Base-by-base conservation (phyloP, 768 basidiomycete species). In the Podaxis sp. region DNA sequence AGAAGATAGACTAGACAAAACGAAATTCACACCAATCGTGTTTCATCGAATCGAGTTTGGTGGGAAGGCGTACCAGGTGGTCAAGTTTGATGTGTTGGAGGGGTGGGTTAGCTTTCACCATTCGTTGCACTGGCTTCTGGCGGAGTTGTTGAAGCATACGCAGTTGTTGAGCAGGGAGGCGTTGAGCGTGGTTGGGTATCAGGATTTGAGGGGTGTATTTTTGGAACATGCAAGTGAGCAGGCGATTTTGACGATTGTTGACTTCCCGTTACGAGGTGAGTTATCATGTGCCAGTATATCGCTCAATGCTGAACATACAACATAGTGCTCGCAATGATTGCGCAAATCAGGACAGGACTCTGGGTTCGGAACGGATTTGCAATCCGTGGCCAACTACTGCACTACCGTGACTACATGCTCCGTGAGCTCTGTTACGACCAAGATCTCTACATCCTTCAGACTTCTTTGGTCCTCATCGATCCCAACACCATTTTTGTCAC, bases 351-450 rank as follows among this genome's bases (percentile, higher is more conserved):
- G 25, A 90, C 93, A 0, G 95, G 95, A 0, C 81, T 98, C 3
- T 99, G 97, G 97, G 95, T 97, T 6, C 90, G 96, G 56, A 99
- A 99, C 66, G 97, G 97, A 3, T 92, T 95, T 68, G 91, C 90
- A 14, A 95, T 98, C 65, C 89, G 96, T 1, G 94, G 95, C 0
- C 97, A 98, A 71, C 79, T 95, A 3, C 82, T 95, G 55, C 96
- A 98, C 70, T 99, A 99, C 71, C 89, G 95, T 25, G 96, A 98
- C 71, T 94, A 94, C 72, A 90, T 92, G 83, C 85, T 98, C 25
- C 89, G 96, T 18, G 97, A 99, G 71, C 81, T 94, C 5, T 97
- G 96, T 68, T 95, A 96, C 69, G 97, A 99, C 71, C 95, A 98
- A 71, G 97, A 86, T 65, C 78, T 97, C 16, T 95, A 88, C 78